phyloP scores from a whole-genome alignment of 2,329 filamentous ascomycete genomes.

The Reticulascus tulasneorum region DNA sequence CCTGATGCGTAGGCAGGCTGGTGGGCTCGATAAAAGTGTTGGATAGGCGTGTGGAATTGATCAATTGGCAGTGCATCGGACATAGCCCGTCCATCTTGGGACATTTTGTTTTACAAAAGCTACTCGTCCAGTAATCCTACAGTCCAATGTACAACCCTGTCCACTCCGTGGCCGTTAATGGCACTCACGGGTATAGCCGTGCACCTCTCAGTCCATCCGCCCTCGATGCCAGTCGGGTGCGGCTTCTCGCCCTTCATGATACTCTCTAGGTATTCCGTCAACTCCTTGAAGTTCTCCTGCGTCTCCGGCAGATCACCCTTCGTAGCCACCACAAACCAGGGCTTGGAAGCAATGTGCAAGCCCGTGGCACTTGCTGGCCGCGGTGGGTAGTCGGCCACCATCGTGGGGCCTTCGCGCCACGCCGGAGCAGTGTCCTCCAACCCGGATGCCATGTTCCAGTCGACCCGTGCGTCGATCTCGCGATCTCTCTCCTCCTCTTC shows the following conservation, averaged over 20 bases:
- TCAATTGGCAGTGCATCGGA: too few relatives aligned
- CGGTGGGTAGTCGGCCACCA: constrained; percentile 23
- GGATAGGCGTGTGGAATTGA: too few relatives aligned
- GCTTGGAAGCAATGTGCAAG: constrained; percentile 86
- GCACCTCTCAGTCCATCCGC: constrained; percentile 57
- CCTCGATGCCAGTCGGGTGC: constrained; percentile 68
- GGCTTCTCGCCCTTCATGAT: constrained; percentile 58
- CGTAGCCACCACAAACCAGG: constrained; percentile 94
- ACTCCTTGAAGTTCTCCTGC: constrained; percentile 66
- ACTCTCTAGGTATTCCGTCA: constrained; percentile 67
- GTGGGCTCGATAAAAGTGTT: too few relatives aligned
- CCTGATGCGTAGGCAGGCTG: too few relatives aligned
- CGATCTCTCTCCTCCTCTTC: constrained; percentile 68
- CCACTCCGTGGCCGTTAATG: constrained; percentile 79
- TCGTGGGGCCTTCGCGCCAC: constrained; percentile 16
- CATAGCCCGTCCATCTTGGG: too few relatives aligned
- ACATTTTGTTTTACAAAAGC: too few relatives aligned
- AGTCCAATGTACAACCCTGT: constrained; percentile 68
- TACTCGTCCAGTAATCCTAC: constrained; percentile 60
- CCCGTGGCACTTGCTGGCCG: constrained; percentile 25
- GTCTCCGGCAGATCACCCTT: constrained; percentile 84
- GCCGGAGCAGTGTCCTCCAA: constrained; percentile 15
- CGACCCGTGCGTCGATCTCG: constrained; percentile 52
- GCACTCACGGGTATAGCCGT: constrained; percentile 82
- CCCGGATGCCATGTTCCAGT: constrained; percentile 55